Evolutionary conservation across 176 grass and related monocot genomes (phyloP).

Genomic region (Puccinellia tenuiflora): DNA sequence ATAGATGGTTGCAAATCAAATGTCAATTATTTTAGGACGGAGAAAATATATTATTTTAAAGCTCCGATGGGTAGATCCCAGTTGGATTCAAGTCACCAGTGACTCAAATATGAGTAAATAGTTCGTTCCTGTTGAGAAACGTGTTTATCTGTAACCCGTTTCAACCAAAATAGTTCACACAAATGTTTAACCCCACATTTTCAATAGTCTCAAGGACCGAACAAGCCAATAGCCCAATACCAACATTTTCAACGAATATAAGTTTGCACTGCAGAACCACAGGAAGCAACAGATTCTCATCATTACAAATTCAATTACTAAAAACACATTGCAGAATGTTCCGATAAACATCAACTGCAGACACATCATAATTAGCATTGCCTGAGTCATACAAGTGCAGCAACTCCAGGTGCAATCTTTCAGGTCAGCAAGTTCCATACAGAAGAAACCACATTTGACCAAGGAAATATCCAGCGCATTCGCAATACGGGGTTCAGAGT

Average conservation of each 20-base stretch:
- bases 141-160: neutral
- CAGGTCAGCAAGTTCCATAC: slow-evolving; percentile 23
- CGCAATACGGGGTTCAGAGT: neutral
- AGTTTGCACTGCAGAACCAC: neutral
- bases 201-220: neutral
- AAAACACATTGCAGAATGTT: neutral
- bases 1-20: too few species aligned
- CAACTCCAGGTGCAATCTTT: slow-evolving; percentile 5
- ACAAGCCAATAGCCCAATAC: neutral
- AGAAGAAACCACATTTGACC: slow-evolving; percentile 13
- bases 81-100: too few species aligned
- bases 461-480: slow-evolving; percentile 7
- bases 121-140: neutral
- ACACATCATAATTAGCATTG: neutral
- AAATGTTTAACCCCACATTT: neutral
- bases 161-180: neutral
- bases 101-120: neutral
- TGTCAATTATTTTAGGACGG: too few species aligned
- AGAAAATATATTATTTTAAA: too few species aligned
- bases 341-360: neutral
- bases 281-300: neutral
- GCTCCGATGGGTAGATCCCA: too few species aligned
- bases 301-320: neutral
- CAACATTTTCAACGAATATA: neutral
- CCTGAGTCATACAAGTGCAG: slow-evolving; percentile 30